Base-by-base conservation (phyloP, 1,284 basidiomycete genomes). In the Athelia sp. region DNA sequence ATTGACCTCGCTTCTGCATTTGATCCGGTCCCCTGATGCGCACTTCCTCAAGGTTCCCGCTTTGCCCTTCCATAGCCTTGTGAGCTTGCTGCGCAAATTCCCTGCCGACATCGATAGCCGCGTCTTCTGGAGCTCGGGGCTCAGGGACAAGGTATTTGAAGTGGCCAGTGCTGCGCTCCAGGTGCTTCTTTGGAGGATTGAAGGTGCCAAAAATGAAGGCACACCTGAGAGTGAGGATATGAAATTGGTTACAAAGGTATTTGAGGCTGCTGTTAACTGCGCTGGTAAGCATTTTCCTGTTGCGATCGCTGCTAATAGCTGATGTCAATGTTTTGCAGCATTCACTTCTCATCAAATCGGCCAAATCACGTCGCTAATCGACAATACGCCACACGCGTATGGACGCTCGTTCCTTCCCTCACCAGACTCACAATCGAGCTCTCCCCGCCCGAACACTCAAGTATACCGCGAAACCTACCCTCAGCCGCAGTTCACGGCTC, bases 21-120 rank as follows among this genome's bases (percentile, higher is more conserved):
- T 91, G 35, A 83, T 91, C 57, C 77, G 79, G 54, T 81, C 82
- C 24, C 88, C 87, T 1, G 85, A 89, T 60, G 87, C 87, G 24
- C 88, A 88, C 62, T 91, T 90, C 71, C 71, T 91, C 56, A 91
- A 91, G 68, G 84, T 87, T 24, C 83, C 87, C 6, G 84, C 78
- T 1, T 73, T 91, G 43, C 89, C 88, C 1, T 90, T 87, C 71
- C 80, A 89, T 62, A 79, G 77, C 9, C 72, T 91, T 44, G 74
- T 82, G 49, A 85, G 84, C 51, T 74, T 88, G 45, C 62, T 91
- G 52, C 77, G 75, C 55, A 91, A 90, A 64, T 87, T 90, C 65
- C 87, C 87, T 0, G 67, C 74, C 23, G 84, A 88, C 56, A 70
- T 79, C 23, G 85, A 88, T 54, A 84, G 84, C 54, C 74, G 81